Evolutionary conservation across 768 basidiomycete species (phyloP).

Genomic region (Mycena floridula): DNA sequence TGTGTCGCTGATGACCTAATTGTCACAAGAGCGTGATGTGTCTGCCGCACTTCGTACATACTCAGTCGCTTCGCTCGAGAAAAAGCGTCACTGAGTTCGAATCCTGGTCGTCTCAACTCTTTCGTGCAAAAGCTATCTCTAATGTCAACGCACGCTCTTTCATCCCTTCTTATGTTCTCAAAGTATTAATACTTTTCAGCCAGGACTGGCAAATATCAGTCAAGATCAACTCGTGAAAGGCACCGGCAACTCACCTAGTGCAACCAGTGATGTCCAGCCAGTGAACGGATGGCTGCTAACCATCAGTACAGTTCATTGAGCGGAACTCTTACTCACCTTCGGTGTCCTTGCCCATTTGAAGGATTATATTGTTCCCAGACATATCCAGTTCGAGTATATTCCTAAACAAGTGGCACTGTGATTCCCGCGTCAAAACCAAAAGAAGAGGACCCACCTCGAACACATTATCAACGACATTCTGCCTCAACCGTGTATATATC

Average conservation of each 20-base stretch:
- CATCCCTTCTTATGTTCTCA: no score
- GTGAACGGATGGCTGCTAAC: constrained; percentile 84
- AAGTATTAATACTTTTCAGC: constrained; percentile 66
- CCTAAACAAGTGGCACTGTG: constrained; percentile 39
- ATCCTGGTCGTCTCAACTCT: no score
- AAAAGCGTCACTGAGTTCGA: no score
- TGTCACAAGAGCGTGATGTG: no score
- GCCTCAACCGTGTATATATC: constrained; percentile 76
- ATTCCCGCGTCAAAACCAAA: neutral
- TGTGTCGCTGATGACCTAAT: no score
- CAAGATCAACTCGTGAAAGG: neutral
- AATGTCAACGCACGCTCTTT: no score
- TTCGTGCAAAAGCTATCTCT: no score
- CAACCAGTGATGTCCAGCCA: constrained; percentile 89
- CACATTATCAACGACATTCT: constrained; percentile 83
- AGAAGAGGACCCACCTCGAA: constrained; percentile 57
- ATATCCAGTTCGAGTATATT: constrained; percentile 89
- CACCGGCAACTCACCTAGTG: constrained; percentile 64
- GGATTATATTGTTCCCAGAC: constrained; percentile 98
- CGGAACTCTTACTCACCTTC: constrained; percentile 55
- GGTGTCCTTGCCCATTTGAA: constrained; percentile 69
- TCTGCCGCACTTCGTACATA: no score
- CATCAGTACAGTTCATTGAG: constrained; percentile 5
- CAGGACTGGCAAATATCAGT: constrained; percentile 39
- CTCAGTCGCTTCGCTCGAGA: no score